Evolutionary conservation across 768 basidiomycete species (phyloP), one percentile per base, ranked within the genome.

Genomic region (Hygrophorus russula): DNA sequence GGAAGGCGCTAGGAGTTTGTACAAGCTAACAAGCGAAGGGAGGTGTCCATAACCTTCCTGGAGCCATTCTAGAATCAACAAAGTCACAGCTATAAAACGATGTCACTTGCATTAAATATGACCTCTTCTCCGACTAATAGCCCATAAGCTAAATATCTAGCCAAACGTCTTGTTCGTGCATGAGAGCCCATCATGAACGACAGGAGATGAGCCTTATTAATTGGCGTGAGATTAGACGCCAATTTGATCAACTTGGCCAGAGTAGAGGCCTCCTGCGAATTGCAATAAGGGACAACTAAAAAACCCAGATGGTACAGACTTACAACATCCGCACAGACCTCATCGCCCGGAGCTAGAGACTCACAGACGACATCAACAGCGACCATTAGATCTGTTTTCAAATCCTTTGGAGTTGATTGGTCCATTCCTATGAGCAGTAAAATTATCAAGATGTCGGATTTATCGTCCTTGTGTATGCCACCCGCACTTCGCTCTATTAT

Each of bases 341-440:
- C 45, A 45, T 52, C 53, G 4, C 53, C 52, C 5, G 59, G 51
- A 30, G 68, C 64, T 14, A 76, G 51, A 24, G 60, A 61, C 19
- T 58, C 58, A 47, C 73, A 76, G 29, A 78, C 49, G 17, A 54
- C 51, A 38, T 80, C 69, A 32, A 81, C 57, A 1, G 71, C 64
- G 5, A 60, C 49, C 36, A 66, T 66, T 36, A 82, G 57, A 5
- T 74, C 74, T 18, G 55, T 60, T 42, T 58, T 63, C 6, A 78
- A 60, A 11, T 72, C 68, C 3, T 56, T 52, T 1, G 69, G 58
- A 27, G 69, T 69, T 10, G 65, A 58, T 1, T 65, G 56, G 50
- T 86, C 83, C 47, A 82, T 67, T 2, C 66, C 78, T 19, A 86
- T 55, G 2, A 80, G 59, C 3, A 79, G 47, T 33, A 87, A 50